These are phyloP conservation scores for Phialophora macrospora DNA, from an alignment of 2,329 filamentous ascomycete genomes.

Conservation along the genomic window DNA sequence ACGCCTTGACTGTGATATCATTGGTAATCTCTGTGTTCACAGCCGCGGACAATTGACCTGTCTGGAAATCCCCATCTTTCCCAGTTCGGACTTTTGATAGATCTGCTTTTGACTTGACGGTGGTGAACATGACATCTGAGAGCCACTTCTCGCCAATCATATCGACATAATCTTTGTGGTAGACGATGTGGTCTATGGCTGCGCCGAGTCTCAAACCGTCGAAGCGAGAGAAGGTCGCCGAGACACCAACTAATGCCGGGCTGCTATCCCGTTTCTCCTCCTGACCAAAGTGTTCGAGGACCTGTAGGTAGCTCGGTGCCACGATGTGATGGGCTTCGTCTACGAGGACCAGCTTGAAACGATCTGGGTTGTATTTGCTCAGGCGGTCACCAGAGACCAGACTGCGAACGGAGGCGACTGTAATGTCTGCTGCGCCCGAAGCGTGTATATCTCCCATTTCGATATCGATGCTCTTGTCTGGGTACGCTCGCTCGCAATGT, in stretches of 20 bases:
- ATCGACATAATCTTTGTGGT: conserved; percentile 82
- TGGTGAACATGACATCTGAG: conserved; percentile 90
- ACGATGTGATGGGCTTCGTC: conserved; percentile 98
- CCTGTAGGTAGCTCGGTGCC: conserved; percentile 74
- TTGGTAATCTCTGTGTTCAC: conserved; percentile 85
- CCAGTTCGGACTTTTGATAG: conserved; percentile 71
- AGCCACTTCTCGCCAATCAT: conserved; percentile 93
- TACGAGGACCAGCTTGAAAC: conserved; percentile 89
- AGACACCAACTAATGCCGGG: conserved; percentile 83
- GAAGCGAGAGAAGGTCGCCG: conserved; percentile 77
- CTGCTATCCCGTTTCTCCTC: conserved; percentile 54
- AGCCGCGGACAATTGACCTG: conserved; percentile 74
- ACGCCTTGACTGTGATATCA: conserved; percentile 81
- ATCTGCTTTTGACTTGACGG: conserved; percentile 81
- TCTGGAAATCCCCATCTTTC: conserved; percentile 76
- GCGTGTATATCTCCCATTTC: conserved; percentile 85
- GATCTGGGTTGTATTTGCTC: conserved; percentile 76
- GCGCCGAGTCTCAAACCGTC: conserved; percentile 82
- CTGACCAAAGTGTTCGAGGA: conserved; percentile 79
- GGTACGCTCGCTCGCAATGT: conserved; percentile 82
- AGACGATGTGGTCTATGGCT: conserved; percentile 93
- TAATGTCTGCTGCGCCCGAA: conserved; percentile 84
- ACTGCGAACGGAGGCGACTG: conserved; percentile 86
- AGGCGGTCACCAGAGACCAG: conserved; percentile 77
- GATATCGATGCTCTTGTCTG: conserved; percentile 78